Evolutionary conservation across 345 rosid genomes (phyloP), one percentile per base, ranked within the genome.

Genomic region (Brassica cretica): DNA sequence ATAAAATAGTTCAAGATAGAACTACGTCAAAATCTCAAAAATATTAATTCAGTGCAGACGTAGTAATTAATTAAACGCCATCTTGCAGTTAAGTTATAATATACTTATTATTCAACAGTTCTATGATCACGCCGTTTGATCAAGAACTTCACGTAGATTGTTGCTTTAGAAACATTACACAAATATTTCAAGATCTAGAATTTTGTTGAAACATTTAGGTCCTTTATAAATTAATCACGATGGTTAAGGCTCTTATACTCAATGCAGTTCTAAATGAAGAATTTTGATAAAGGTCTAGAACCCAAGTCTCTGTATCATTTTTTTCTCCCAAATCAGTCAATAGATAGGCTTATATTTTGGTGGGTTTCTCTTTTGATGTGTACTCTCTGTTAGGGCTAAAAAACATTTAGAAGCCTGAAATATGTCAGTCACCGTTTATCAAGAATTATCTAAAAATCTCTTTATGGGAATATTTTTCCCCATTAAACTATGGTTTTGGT

Each of bases 201-300:
- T 15, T 53, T 7, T 16, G 73, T 30, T 70, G 29, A 53, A 69
- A 69, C 16, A 9, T 69, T 69, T 51, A 5, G 10, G 72, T 49
- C 12, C n/a, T 10, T 3, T 2, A 41, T 44, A 4, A 10, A 44
- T 39, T 39, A 39, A 39, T 39, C 44, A 39, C 44, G 44, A 39
- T 39, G 49, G n/a, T 41, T 41, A 10, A 9, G 14, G 14, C 2
- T 41, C 3, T 41, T 35, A 39, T 39, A 39, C 11, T 39, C 4
- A 39, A 39, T 39, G 51, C 15, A 3, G 44, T 55, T 55, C 11
- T 18, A 55, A 6, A 55, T 15, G 39, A 44, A 64, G 27, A 64
- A 64, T 16, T 16, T 64, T 16, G 27, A 33, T 64, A 64, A 32
- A 15, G 25, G 24, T 16, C 7, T 30, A 6, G 19, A 15, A 15